These are phyloP conservation scores for Cryptomeria japonica DNA, from an alignment of 75 land plant genomes.

Conservation along the genomic window DNA sequence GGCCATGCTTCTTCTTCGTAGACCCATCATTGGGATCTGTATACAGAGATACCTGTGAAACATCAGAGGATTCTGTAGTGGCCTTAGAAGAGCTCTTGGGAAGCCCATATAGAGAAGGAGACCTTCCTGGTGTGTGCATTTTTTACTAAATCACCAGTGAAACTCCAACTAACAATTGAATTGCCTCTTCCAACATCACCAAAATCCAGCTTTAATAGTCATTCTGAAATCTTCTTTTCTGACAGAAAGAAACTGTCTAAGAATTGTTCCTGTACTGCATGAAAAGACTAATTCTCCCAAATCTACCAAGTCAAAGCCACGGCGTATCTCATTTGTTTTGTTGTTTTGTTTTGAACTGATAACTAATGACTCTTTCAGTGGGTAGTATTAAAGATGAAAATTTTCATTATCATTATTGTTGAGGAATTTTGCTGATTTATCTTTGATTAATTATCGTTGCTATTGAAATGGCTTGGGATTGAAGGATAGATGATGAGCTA, in stretches of 20 bases:
- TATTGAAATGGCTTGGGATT: not conserved
- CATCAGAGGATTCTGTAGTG: not conserved
- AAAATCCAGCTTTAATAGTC: not conserved
- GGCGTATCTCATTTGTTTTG: no score
- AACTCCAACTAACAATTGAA: not conserved
- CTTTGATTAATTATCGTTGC: not conserved
- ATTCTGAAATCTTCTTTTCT: not conserved
- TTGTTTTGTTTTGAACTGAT: not conserved
- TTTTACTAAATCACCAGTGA: not conserved
- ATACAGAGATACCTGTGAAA: not conserved
- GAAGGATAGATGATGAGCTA: not conserved
- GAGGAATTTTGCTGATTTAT: not conserved
- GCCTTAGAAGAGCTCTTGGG: constrained; percentile 7
- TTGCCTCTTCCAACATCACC: not conserved
- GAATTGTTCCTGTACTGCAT: not conserved
- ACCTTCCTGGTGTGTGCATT: constrained; percentile 3
- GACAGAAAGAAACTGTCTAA: not conserved
- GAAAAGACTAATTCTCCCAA: not conserved
- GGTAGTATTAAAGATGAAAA: not conserved
- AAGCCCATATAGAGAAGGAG: not conserved
- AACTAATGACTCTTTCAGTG: not conserved
- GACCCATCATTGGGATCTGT: not conserved
- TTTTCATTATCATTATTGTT: no score
- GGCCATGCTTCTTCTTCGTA: not conserved
- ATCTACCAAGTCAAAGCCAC: not conserved